Base-by-base conservation (phyloP, 805 yeast species). In the Candida rishiriensis region DNA sequence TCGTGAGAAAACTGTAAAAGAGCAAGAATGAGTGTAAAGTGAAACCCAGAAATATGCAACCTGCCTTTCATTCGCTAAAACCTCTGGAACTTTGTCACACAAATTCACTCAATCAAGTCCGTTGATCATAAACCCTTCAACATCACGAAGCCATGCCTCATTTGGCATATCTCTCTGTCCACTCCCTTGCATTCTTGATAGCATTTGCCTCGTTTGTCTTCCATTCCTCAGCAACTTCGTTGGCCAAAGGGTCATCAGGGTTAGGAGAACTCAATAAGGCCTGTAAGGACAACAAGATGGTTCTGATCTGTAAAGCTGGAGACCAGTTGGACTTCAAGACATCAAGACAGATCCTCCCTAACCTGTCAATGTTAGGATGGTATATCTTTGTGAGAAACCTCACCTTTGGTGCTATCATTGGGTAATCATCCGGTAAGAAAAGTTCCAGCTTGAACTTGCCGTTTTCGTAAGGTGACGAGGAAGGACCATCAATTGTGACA, bases 181-280 rank as follows among this genome's bases (percentile, higher is more conserved):
- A 85, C 51, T 81, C 83, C 51, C 64, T 68, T 9, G 98, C 99
- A 17, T 85, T 89, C 12, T 69, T 76, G 42, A 89, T 82, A 17
- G 98, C 99, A 49, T 72, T 72, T 34, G 73, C 70, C 65, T 89
- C 95, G 57, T 93, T 79, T 51, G 80, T 84, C 60, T 91, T 85
- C 97, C 99, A 93, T 49, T 86, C 91, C 54, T 88, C 90, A 2
- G 99, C 99, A 34, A 93, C 99, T 53, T 93, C 98, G 59, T 93
- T 93, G 15, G 98, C 98, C 54, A 93, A 73, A 1, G 99, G 99
- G 66, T 93, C 99, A 62, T 93, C 96, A 2, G 99, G 99, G 57
- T 93, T 93, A 10, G 99, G 99, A 5, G 96, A 89, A 2, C 96
- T 96, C 41, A 93, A 69, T 44, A 93, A 70, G 0, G 98, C 97